Conservation (phyloP, 441 rosid genomes). For the Isatis lusitanica region DNA sequence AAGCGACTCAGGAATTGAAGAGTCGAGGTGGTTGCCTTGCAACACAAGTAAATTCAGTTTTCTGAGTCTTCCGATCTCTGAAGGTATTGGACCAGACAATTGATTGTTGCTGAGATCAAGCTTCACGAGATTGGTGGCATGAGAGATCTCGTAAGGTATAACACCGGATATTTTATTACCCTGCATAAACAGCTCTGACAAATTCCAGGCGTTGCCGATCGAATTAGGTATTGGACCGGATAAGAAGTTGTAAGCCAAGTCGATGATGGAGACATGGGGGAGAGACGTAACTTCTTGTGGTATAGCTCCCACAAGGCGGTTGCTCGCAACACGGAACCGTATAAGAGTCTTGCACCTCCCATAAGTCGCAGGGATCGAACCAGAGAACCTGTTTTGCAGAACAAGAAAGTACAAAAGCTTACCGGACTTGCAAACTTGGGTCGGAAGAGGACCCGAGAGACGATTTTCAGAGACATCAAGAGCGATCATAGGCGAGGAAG, state of each 20-base stretch:
- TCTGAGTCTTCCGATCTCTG: constrained; percentile 68
- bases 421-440: constrained; percentile 71
- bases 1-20: constrained; percentile 68
- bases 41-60: constrained; percentile 71
- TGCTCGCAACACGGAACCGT: constrained; percentile 79
- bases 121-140: constrained; percentile 75
- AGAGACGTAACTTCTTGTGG: constrained; percentile 66
- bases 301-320: constrained; percentile 62
- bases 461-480: constrained; percentile 85
- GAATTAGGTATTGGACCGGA: constrained; percentile 62
- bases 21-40: constrained; percentile 67
- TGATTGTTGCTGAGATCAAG: constrained; percentile 81
- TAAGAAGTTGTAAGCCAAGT: constrained; percentile 65
- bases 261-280: constrained; percentile 87
- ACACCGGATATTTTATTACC: constrained; percentile 69
- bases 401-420: constrained; percentile 75
- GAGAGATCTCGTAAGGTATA: constrained; percentile 68
- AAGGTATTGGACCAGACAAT: constrained; percentile 77
- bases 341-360: constrained; percentile 68
- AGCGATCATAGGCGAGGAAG: constrained; percentile 52
- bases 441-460: constrained; percentile 72
- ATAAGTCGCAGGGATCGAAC: constrained; percentile 61
- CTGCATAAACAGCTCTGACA: constrained; percentile 83
- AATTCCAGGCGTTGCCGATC: constrained; percentile 61
- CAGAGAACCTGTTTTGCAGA: constrained; percentile 69